Percentiles rank a stretch among this genome's conserved stretches.
phyloP scores from a whole-genome alignment of 2,329 filamentous ascomycete species.

The Penicillium olsonii region DNA sequence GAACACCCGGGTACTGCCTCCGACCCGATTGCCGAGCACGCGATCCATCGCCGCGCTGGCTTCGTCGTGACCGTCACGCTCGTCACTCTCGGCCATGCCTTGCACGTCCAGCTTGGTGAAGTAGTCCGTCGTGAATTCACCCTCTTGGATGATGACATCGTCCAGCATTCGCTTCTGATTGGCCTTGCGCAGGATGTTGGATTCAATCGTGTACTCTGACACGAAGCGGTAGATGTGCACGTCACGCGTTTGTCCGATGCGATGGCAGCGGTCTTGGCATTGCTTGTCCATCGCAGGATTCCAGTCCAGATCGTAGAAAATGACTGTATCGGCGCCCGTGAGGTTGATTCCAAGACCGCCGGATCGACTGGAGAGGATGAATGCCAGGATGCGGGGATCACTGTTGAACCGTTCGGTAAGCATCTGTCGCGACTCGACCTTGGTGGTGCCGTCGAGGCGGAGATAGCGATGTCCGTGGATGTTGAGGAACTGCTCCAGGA shows the following conservation, averaged over 20 bases:
- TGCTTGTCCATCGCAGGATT: conserved; percentile 99
- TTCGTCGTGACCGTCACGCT: conserved; percentile 67
- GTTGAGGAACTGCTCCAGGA: conserved; percentile 95
- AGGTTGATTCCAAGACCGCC: conserved; percentile 95
- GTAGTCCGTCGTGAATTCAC: conserved; percentile 95
- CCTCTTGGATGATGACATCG: conserved; percentile 97
- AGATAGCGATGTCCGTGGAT: conserved; percentile 97
- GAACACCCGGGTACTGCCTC: conserved; percentile 70
- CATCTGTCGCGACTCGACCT: conserved; percentile 92
- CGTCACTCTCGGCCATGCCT: conserved; percentile 64
- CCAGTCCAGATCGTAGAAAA: conserved; percentile 99
- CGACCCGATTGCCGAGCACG: conserved; percentile 70
- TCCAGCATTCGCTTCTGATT: conserved; percentile 98
- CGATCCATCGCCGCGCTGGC: conserved; percentile 83
- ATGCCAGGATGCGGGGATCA: conserved; percentile 86
- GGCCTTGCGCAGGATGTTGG: conserved; percentile 93
- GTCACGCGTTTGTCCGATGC: conserved; percentile 95
- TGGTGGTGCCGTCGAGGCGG: conserved; percentile 92
- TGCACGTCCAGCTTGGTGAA: conserved; percentile 75
- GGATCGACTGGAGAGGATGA: conserved; percentile 92
- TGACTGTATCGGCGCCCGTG: conserved; percentile 94
- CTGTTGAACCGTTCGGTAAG: conserved; percentile 96
- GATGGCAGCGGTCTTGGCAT: conserved; percentile 94
- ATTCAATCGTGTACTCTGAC: conserved; percentile 93
- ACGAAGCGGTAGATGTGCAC: conserved; percentile 97